Conservation (phyloP, 1,139 yeast species). For the Pichia sp. region DNA sequence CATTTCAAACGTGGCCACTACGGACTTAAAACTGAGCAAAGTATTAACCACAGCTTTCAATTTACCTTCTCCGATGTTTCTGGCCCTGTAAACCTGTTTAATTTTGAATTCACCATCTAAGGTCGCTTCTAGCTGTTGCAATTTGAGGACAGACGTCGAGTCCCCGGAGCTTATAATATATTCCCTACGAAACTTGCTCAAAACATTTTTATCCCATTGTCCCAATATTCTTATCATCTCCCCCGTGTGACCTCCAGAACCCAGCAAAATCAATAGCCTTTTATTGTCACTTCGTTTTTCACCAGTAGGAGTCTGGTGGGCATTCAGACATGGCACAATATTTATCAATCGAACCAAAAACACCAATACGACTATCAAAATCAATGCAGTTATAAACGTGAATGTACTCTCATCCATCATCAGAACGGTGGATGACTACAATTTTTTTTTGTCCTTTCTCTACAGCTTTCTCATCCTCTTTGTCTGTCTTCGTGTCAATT, state of each 20-base stretch:
- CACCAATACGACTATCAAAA: not conserved
- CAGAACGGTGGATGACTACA: too few relatives aligned
- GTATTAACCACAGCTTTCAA: conserved; percentile 48
- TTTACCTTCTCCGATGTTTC: conserved; percentile 63
- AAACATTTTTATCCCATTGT: conserved; percentile 23
- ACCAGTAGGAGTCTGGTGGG: not conserved
- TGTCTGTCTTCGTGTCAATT: too few relatives aligned
- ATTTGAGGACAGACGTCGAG: conserved; percentile 42
- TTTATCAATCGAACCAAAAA: not conserved
- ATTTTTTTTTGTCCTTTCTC: too few relatives aligned
- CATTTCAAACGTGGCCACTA: conserved; percentile 18
- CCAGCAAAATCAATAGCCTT: conserved; percentile 47
- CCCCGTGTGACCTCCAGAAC: conserved; percentile 95
- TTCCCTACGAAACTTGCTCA: conserved; percentile 26
- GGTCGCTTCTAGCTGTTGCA: conserved; percentile 34
- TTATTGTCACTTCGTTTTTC: not conserved
- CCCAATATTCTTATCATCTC: conserved; percentile 73
- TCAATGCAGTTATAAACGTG: not conserved
- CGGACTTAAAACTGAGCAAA: conserved; percentile 30
- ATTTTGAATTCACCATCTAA: conserved; percentile 22
- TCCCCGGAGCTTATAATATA: conserved; percentile 54
- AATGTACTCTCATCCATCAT: too few relatives aligned
- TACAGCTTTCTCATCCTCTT: too few relatives aligned
- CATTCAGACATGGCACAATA: too few relatives aligned
- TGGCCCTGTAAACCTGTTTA: conserved; percentile 56